Evolutionary conservation across 2,329 filamentous ascomycete genomes (phyloP).

Genomic region (Byssothecium circinans): DNA sequence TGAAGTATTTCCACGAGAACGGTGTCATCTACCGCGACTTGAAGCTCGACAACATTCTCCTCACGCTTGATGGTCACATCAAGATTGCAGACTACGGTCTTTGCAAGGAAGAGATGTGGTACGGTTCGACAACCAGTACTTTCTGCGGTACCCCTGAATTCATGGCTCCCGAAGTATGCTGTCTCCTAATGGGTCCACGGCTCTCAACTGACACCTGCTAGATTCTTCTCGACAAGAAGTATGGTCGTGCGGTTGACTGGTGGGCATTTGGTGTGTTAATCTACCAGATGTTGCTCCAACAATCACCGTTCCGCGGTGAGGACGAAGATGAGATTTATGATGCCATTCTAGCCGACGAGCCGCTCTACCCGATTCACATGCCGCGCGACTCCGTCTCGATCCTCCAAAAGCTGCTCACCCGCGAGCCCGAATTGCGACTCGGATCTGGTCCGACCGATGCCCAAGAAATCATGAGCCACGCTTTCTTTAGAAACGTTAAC

Average conservation of each 20-base stretch:
- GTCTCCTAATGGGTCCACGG: background rate
- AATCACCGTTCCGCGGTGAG: constrained; percentile 97
- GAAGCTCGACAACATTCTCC: constrained; percentile 84
- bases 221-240: constrained; percentile 98
- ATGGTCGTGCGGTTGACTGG: constrained; percentile 96
- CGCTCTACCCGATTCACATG: constrained; percentile 98
- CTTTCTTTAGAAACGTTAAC: constrained; percentile 96
- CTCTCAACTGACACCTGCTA: constrained; percentile 41
- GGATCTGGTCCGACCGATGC: constrained; percentile 95
- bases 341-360: constrained; percentile 95
- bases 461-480: constrained; percentile 97
- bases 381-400: constrained; percentile 96
- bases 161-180: constrained; percentile 88
- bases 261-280: constrained; percentile 99
- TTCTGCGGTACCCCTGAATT: constrained; percentile 99
- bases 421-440: constrained; percentile 89
- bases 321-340: constrained; percentile 99
- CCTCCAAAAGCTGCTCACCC: constrained; percentile 92
- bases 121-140: constrained; percentile 91
- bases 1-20: constrained; percentile 99
- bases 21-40: constrained; percentile 92
- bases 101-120: constrained; percentile 99
- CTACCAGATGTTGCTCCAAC: constrained; percentile 99
- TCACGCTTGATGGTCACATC: constrained; percentile 95
- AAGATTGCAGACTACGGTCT: constrained; percentile 98